A percentile compares a stretch with the other conserved stretches of the same genome.
These are phyloP conservation scores for Pseudopediastrum boryanum DNA, from an alignment of 139 green algal genomes.

Conservation along the genomic window DNA sequence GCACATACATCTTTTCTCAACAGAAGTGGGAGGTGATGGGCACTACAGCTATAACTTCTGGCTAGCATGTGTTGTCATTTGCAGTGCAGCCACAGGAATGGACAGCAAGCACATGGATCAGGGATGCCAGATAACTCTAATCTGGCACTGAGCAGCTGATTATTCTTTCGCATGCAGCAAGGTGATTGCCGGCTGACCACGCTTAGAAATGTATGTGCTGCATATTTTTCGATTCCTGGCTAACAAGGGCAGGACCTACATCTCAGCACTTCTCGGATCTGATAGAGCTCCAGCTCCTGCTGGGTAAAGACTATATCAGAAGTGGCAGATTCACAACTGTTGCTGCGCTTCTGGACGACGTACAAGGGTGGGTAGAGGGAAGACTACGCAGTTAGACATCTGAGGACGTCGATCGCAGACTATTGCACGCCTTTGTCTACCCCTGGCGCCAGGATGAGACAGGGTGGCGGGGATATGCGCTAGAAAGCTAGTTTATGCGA, in stretches of 20 bases:
- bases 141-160: neutral
- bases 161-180: neutral
- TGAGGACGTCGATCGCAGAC: neutral
- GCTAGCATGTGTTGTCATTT: conserved; percentile 1
- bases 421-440: neutral
- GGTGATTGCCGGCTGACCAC: neutral
- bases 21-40: no score
- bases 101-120: neutral
- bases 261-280: conserved; percentile 78
- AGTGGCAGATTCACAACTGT: conserved; percentile 47
- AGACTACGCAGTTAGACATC: conserved; percentile 36
- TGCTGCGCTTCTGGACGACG: neutral
- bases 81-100: neutral
- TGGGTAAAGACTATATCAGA: conserved; percentile 27
- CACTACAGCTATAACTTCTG: no score
- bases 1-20: no score
- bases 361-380: conserved; percentile 21
- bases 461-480: neutral
- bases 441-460: neutral
- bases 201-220: neutral
- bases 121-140: neutral
- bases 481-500: no score
- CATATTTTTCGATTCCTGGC: no score
- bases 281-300: conserved; percentile 75
- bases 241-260: conserved; percentile 52